phyloP scores from a whole-genome alignment of 1,284 basidiomycete genomes.

The Melanopsichium pennsylvanicum region DNA sequence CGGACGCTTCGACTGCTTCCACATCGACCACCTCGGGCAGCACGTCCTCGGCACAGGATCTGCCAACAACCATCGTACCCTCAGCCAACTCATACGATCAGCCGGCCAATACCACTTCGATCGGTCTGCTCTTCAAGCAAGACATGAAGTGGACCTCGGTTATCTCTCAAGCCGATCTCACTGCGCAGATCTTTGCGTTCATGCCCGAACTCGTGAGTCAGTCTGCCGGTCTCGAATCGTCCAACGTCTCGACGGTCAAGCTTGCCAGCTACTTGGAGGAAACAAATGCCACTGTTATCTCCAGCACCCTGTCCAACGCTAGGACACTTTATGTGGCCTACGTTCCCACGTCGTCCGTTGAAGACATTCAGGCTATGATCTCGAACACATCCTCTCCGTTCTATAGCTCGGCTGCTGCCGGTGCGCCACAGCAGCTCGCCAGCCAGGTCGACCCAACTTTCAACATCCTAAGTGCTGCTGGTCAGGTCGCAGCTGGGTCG shows the following conservation, averaged over 20 bases:
- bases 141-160: conserved; percentile 59
- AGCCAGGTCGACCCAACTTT: conserved; percentile 54
- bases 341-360: conserved; percentile 37
- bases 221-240: conserved; percentile 23
- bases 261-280: conserved; percentile 43
- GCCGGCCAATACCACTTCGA: conserved; percentile 39
- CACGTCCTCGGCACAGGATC: conserved; percentile 9
- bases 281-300: conserved; percentile 2
- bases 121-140: conserved; percentile 56
- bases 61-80: conserved; percentile 47
- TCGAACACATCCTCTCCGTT: conserved; percentile 47
- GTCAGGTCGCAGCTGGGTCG: conserved; percentile 7
- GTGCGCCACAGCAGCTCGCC: conserved; percentile 53
- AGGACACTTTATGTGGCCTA: conserved; percentile 60
- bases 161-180: conserved; percentile 53
- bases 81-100: conserved; percentile 34
- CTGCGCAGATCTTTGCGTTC: conserved; percentile 63
- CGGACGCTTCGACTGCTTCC: conserved; percentile 11
- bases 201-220: conserved; percentile 57
- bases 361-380: conserved; percentile 37
- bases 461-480: conserved; percentile 43
- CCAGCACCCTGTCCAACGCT: conserved; percentile 12
- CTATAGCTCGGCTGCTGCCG: conserved; percentile 45
- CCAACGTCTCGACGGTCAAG: conserved; percentile 50
- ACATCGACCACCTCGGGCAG: not conserved